phyloP scores from a whole-genome alignment of 176 grass and related monocot species.

The Paspalum vaginatum region DNA sequence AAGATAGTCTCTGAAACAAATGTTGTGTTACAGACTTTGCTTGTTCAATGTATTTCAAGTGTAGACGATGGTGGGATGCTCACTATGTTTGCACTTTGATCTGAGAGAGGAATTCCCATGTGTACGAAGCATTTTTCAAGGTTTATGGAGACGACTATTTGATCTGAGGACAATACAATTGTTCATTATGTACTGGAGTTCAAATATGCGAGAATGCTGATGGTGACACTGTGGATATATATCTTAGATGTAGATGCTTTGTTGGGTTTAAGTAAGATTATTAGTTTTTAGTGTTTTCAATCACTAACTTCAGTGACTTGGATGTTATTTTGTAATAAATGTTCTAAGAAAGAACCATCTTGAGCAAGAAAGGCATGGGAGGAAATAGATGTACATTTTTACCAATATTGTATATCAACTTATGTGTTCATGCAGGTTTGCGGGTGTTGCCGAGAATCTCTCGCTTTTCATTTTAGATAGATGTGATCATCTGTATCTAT shows the following conservation, averaged over 20 bases:
- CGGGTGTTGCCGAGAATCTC: neutral
- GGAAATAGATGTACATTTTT: neutral
- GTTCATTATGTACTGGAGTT: conserved; percentile 8
- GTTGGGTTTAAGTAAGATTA: conserved; percentile 1
- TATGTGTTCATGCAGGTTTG: neutral
- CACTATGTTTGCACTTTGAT: conserved; percentile 54
- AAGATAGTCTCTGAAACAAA: conserved; percentile 53
- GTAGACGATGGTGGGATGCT: conserved; percentile 39
- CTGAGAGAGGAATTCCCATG: conserved; percentile 51
- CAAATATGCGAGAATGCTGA: neutral
- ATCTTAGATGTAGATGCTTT: conserved; percentile 10
- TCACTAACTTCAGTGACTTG: conserved; percentile 6
- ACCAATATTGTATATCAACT: neutral
- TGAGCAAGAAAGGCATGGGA: neutral
- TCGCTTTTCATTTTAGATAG: neutral
- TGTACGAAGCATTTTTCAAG: conserved; percentile 50
- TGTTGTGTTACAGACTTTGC: conserved; percentile 54
- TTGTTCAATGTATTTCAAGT: conserved; percentile 66
- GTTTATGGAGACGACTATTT: conserved; percentile 57
- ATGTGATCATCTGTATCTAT: neutral
- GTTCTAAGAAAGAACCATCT: neutral
- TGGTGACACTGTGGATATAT: conserved; percentile 30
- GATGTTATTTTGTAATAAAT: conserved; percentile 19
- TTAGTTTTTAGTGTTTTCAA: conserved; percentile 12
- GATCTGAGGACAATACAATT: conserved; percentile 38